These are phyloP conservation scores for Aspergillus sclerotialis DNA, from an alignment of 2,329 filamentous ascomycete genomes.

Conservation along the genomic window DNA sequence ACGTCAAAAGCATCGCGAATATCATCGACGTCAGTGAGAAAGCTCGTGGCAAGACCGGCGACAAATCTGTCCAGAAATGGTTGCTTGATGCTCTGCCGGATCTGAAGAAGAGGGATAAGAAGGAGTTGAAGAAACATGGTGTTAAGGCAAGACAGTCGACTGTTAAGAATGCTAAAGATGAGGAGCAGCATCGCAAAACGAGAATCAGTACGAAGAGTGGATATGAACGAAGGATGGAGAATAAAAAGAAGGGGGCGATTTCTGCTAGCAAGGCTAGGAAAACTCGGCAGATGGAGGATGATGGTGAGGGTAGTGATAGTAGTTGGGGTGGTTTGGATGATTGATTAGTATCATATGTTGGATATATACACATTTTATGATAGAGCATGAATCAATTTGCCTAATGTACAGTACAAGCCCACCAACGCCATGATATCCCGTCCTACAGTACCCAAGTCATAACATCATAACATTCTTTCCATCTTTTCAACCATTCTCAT, in stretches of 20 bases:
- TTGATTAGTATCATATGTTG: too few relatives aligned
- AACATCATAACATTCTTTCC: too few relatives aligned
- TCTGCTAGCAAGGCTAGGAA: constrained; percentile 33
- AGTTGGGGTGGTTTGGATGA: constrained; percentile 35
- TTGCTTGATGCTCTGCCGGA: constrained; percentile 79
- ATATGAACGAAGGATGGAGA: constrained; percentile 40
- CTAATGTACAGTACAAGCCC: too few relatives aligned
- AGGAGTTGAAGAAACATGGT: constrained; percentile 72
- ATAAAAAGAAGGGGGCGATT: constrained; percentile 41
- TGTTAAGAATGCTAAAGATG: constrained; percentile 35
- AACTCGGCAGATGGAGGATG: constrained; percentile 11
- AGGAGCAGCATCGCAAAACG: constrained; percentile 42
- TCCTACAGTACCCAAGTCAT: too few relatives aligned
- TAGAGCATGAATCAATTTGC: too few relatives aligned
- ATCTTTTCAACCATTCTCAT: too few relatives aligned
- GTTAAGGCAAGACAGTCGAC: constrained; percentile 61
- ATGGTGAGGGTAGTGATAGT: constrained; percentile 23
- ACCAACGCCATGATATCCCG: too few relatives aligned
- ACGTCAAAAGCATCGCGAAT: constrained; percentile 85
- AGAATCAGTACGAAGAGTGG: constrained; percentile 63
- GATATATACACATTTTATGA: too few relatives aligned
- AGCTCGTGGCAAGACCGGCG: constrained; percentile 48
- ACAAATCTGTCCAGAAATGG: constrained; percentile 68
- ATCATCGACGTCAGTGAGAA: constrained; percentile 80
- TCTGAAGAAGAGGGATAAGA: constrained; percentile 74